A percentile compares a stretch with the other conserved stretches of the same genome.
Conservation (phyloP, 2,329 filamentous ascomycete species). For the Ramularia endophylla region DNA sequence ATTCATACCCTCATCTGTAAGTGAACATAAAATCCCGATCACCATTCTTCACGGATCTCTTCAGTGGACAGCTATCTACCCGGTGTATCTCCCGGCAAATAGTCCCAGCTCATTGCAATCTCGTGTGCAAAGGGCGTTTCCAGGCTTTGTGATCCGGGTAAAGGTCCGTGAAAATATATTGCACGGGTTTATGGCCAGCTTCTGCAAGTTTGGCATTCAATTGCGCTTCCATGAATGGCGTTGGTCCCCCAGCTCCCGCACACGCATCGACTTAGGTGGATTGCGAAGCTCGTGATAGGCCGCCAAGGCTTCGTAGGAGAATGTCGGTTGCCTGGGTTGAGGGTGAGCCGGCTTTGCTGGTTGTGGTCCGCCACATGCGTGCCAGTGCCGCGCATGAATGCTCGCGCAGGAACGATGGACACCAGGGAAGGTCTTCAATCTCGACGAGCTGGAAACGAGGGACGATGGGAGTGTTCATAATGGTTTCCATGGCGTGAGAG, state of each 20-base stretch:
- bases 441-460: constrained; percentile 9
- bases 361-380: constrained; percentile 4
- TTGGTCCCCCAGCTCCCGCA: constrained; percentile 8
- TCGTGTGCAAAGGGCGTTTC: no score
- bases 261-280: constrained; percentile 8
- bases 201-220: constrained; percentile 3
- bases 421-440: constrained; percentile 11
- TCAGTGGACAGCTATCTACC: no score
- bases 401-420: constrained; percentile 4
- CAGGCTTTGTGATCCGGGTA: constrained; percentile 7
- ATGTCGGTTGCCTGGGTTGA: constrained; percentile 4
- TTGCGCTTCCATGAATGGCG: constrained; percentile 7
- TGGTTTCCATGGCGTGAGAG: no score
- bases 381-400: constrained; percentile 6
- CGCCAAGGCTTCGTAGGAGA: constrained; percentile 4
- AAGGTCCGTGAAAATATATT: constrained; percentile 8
- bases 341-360: constrained; percentile 1
- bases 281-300: not conserved
- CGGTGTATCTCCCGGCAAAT: no score
- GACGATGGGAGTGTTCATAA: not conserved
- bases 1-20: no score
- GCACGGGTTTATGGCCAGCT: constrained; percentile 4
- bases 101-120: no score
- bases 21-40: no score
- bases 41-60: no score